A percentile compares a stretch with the other conserved stretches of the same genome.
Conservation (phyloP, 441 rosid genomes). For the Pelargonium hybrid region DNA sequence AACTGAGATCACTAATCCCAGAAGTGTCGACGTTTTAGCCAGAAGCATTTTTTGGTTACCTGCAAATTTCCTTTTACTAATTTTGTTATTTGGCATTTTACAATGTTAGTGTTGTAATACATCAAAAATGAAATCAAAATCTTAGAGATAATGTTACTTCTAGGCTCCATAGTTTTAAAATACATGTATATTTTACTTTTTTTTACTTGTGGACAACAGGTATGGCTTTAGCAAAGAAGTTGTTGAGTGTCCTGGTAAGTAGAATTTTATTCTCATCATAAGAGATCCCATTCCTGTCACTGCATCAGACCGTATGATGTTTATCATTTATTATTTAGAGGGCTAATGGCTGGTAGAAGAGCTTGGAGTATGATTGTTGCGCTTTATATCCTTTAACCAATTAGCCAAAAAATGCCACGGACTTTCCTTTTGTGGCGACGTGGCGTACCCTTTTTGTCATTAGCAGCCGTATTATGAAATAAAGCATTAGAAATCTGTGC, state of each 20-base stretch:
- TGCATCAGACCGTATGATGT: not conserved
- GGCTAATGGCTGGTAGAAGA: not conserved
- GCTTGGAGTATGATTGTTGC: not conserved
- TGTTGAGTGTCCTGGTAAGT: conserved; percentile 79
- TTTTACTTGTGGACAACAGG: conserved; percentile 37
- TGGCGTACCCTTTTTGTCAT: no score
- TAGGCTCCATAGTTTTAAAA: not conserved
- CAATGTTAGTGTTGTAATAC: not conserved
- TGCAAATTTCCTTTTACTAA: not conserved
- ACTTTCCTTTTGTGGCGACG: no score
- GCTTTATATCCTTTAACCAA: not conserved
- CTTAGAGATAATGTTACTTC: not conserved
- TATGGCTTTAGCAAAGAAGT: conserved; percentile 86
- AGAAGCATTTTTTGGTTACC: not conserved
- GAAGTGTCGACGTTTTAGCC: not conserved
- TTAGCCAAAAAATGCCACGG: no score
- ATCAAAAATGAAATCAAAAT: not conserved
- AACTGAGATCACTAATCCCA: not conserved
- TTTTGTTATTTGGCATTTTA: not conserved
- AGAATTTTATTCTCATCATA: conserved; percentile 9
- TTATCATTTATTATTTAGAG: not conserved
- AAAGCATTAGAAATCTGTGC: no score
- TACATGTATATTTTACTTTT: not conserved
- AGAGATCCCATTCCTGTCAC: not conserved
- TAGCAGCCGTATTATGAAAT: no score